These are phyloP conservation scores for Aspergillus sp. DNA, from an alignment of 2,329 filamentous ascomycete species.

Conservation along the genomic window DNA sequence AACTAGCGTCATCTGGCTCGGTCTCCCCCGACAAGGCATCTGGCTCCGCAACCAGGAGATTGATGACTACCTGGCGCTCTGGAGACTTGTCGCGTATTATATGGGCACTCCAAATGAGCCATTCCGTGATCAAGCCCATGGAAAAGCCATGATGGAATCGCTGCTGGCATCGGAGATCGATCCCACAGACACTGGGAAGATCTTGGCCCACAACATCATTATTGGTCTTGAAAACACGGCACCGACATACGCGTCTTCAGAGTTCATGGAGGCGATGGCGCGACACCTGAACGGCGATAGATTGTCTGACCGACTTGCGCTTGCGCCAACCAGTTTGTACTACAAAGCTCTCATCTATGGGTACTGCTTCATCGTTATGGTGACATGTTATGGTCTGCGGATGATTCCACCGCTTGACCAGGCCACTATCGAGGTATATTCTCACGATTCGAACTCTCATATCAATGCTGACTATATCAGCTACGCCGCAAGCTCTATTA, in stretches of 20 bases:
- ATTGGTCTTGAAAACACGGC: constrained; percentile 64
- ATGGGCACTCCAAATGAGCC: constrained; percentile 66
- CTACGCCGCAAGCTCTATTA: constrained; percentile 55
- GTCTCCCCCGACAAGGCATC: constrained; percentile 71
- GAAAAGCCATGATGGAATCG: constrained; percentile 66
- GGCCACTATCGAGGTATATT: constrained; percentile 51
- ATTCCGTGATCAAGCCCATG: constrained; percentile 56
- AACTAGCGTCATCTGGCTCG: constrained; percentile 64
- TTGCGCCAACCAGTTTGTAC: constrained; percentile 56
- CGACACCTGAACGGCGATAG: constrained; percentile 69
- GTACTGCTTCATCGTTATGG: constrained; percentile 66
- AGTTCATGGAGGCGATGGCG: constrained; percentile 67
- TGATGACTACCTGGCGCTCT: constrained; percentile 69
- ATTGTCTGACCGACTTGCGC: constrained; percentile 59
- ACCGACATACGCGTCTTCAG: constrained; percentile 63
- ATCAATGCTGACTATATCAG: constrained; percentile 4
- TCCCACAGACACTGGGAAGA: constrained; percentile 61
- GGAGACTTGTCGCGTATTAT: constrained; percentile 71
- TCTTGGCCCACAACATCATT: constrained; percentile 75
- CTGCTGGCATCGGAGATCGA: constrained; percentile 65
- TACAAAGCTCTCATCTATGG: constrained; percentile 61
- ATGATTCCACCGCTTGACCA: constrained; percentile 49
- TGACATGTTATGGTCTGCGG: constrained; percentile 47
- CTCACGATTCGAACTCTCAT: not conserved
- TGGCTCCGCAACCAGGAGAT: constrained; percentile 62